phyloP scores from a whole-genome alignment of 2,329 filamentous ascomycete genomes.

The Simplicillium sp. region DNA sequence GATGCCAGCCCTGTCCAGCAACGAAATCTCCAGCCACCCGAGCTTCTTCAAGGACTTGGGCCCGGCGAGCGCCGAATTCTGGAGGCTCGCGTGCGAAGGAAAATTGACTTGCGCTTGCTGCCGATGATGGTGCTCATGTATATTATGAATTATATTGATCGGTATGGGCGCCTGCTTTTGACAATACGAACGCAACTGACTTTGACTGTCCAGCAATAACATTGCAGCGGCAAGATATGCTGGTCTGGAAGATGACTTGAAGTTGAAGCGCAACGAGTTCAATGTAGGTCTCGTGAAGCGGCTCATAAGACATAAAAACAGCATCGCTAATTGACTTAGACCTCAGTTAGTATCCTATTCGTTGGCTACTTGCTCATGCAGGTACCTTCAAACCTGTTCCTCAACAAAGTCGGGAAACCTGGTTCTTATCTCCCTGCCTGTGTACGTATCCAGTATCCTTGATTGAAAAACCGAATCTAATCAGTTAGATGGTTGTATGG shows the following conservation, averaged over 20 bases:
- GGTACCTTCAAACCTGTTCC: slow-evolving; percentile 38
- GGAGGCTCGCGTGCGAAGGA: slow-evolving; percentile 46
- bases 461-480: background rate
- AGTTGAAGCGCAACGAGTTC: slow-evolving; percentile 16
- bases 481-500: slow-evolving; percentile 35
- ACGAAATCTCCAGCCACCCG: slow-evolving; percentile 12
- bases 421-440: slow-evolving; percentile 34
- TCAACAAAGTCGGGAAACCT: slow-evolving; percentile 42
- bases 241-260: slow-evolving; percentile 34
- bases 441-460: slow-evolving; percentile 19
- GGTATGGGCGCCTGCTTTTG: slow-evolving; percentile 9
- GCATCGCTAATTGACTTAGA: background rate
- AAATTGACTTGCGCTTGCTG: slow-evolving; percentile 52
- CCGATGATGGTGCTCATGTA: slow-evolving; percentile 56
- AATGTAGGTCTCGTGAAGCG: background rate
- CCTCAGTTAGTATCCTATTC: slow-evolving; percentile 4
- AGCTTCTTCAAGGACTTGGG: slow-evolving; percentile 27
- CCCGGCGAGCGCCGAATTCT: slow-evolving; percentile 33
- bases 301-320: no score
- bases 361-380: slow-evolving; percentile 36
- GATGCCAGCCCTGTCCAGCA: background rate
- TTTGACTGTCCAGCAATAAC: slow-evolving; percentile 20
- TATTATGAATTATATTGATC: slow-evolving; percentile 53
- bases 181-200: background rate
- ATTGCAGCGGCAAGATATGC: slow-evolving; percentile 32